Evolutionary conservation across 306 rosid genomes (phyloP).

Genomic region (Cicer pinnatifidum): DNA sequence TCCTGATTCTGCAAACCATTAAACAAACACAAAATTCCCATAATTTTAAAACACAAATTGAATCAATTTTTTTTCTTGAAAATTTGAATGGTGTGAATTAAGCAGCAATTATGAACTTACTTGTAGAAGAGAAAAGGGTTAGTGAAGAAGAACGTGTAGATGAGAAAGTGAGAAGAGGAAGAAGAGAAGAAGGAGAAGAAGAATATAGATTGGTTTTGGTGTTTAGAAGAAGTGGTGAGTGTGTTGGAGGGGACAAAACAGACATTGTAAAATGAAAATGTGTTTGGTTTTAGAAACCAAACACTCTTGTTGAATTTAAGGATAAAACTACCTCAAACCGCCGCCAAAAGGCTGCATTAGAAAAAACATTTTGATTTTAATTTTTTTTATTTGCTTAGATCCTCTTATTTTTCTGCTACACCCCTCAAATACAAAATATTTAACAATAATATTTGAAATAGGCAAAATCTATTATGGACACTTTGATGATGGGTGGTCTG

Average conservation of each 20-base stretch:
- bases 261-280: constrained; percentile 36
- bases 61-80: background rate
- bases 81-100: background rate
- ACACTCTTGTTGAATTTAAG: no score
- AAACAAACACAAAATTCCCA: constrained; percentile 4
- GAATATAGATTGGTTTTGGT: constrained; percentile 43
- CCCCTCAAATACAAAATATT: no score
- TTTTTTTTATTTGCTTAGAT: no score
- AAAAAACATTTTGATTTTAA: no score
- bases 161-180: constrained; percentile 45
- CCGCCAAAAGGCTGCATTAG: no score
- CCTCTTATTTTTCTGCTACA: no score
- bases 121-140: constrained; percentile 47
- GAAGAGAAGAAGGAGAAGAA: constrained; percentile 33
- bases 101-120: constrained; percentile 49
- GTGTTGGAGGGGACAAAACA: constrained; percentile 42
- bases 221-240: constrained; percentile 51
- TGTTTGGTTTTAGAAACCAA: no score
- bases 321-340: no score
- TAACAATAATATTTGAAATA: no score
- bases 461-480: no score
- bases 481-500: no score
- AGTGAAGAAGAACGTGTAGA: constrained; percentile 44
- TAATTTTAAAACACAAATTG: background rate
- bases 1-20: constrained; percentile 53